Conservation (phyloP, 148 eudicot species). For the Spergularia marina region DNA sequence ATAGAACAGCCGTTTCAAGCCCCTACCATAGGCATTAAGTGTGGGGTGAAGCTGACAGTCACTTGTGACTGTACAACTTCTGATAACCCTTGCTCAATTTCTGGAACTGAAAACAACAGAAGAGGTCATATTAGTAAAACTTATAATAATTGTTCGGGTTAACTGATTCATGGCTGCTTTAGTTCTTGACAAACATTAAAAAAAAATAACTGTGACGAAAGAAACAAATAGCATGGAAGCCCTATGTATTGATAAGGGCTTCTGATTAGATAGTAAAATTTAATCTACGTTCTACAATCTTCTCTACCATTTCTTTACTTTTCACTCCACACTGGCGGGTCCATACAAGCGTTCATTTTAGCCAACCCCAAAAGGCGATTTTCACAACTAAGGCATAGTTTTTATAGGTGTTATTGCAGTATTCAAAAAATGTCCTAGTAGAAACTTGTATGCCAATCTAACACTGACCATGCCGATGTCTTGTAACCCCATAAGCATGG, state of each 20-base stretch:
- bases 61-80: constrained; percentile 66
- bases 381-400: too few relatives aligned
- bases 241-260: too few relatives aligned
- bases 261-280: too few relatives aligned
- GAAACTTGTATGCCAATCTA: not conserved
- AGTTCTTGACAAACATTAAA: not conserved
- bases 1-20: not conserved
- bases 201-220: not conserved
- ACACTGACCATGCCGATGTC: constrained; percentile 92
- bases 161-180: not conserved
- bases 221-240: not conserved
- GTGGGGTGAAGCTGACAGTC: constrained; percentile 94
- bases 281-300: too few relatives aligned
- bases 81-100: constrained; percentile 91
- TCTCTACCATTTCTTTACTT: too few relatives aligned
- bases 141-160: not conserved
- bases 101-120: constrained; percentile 65
- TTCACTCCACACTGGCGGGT: too few relatives aligned
- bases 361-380: too few relatives aligned
- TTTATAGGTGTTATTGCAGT: too few relatives aligned
- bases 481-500: constrained; percentile 83
- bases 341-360: too few relatives aligned
- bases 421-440: too few relatives aligned
- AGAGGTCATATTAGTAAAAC: constrained; percentile 1
- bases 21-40: constrained; percentile 90